phyloP scores from a whole-genome alignment of 805 yeast genomes.

The Candida gorgasii region DNA sequence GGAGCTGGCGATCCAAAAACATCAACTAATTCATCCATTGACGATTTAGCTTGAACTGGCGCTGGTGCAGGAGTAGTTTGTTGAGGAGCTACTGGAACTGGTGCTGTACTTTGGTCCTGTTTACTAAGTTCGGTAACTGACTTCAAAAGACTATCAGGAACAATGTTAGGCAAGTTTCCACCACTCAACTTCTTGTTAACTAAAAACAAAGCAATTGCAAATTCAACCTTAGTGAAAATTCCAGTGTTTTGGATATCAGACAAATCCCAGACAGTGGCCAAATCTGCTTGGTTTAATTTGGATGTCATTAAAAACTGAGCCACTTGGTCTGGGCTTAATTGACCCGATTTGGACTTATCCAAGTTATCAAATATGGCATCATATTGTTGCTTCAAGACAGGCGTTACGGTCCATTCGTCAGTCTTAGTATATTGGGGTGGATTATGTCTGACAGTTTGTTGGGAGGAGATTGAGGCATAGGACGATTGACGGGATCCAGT shows the following conservation, averaged over 20 bases:
- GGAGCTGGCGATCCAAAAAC: constrained; percentile 35
- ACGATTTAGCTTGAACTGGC: constrained; percentile 41
- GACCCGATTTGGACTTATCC: constrained; percentile 65
- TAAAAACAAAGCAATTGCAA: constrained; percentile 89
- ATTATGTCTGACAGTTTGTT: constrained; percentile 35
- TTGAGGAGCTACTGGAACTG: constrained; percentile 2
- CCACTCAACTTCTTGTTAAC: constrained; percentile 86
- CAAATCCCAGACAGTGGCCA: constrained; percentile 93
- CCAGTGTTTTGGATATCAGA: constrained; percentile 89
- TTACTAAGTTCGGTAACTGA: constrained; percentile 24
- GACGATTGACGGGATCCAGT: constrained; percentile 27
- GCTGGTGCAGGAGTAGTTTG: constrained; percentile 8
- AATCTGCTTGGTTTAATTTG: constrained; percentile 75
- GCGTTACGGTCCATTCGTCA: constrained; percentile 66
- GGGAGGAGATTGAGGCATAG: constrained; percentile 33
- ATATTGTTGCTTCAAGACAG: constrained; percentile 72
- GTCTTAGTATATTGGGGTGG: constrained; percentile 16
- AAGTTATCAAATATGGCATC: constrained; percentile 76
- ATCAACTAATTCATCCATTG: constrained; percentile 67
- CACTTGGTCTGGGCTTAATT: constrained; percentile 73
- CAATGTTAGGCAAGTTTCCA: constrained; percentile 68
- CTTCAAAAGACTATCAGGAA: constrained; percentile 63
- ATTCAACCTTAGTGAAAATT: constrained; percentile 74
- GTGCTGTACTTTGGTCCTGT: background rate
- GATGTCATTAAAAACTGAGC: constrained; percentile 90